These are phyloP conservation scores for Suaeda aralocaspica DNA, from an alignment of 148 eudicot genomes.

Conservation along the genomic window DNA sequence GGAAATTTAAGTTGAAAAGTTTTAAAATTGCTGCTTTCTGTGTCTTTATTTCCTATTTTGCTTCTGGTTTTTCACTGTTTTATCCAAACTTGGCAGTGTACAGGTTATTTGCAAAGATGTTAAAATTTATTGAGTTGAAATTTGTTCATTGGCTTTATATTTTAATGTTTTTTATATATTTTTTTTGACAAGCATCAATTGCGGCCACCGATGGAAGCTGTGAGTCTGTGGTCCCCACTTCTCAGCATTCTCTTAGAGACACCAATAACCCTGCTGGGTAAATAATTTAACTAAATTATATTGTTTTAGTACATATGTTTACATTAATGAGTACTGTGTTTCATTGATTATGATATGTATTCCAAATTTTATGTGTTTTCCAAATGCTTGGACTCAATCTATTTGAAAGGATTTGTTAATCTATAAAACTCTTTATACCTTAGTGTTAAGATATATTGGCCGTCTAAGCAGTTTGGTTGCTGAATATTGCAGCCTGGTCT, in stretches of 20 bases:
- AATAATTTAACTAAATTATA: conserved; percentile 5
- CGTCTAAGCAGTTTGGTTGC: conserved; percentile 27
- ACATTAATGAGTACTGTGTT: background rate
- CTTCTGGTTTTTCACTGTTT: conserved; percentile 8
- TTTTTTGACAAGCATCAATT: conserved; percentile 46
- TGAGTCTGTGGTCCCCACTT: conserved; percentile 63
- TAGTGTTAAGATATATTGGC: background rate
- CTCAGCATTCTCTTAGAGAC: conserved; percentile 65
- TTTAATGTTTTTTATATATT: background rate
- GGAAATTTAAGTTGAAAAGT: too few relatives aligned
- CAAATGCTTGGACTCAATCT: conserved; percentile 59
- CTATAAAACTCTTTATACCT: background rate
- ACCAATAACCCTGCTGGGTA: conserved; percentile 87
- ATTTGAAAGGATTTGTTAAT: background rate
- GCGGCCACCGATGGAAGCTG: conserved; percentile 65
- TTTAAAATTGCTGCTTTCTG: background rate
- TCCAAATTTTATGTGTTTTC: conserved; percentile 25
- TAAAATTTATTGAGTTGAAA: background rate
- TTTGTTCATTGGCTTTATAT: conserved; percentile 8
- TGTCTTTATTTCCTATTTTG: background rate
- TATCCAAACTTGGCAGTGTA: background rate
- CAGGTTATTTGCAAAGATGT: too few relatives aligned
- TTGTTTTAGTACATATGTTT: background rate
- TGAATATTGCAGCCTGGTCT: too few relatives aligned
- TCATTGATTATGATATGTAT: conserved; percentile 6